Conservation (phyloP, 179 eudicot species). For the Spinacia oleracea region DNA sequence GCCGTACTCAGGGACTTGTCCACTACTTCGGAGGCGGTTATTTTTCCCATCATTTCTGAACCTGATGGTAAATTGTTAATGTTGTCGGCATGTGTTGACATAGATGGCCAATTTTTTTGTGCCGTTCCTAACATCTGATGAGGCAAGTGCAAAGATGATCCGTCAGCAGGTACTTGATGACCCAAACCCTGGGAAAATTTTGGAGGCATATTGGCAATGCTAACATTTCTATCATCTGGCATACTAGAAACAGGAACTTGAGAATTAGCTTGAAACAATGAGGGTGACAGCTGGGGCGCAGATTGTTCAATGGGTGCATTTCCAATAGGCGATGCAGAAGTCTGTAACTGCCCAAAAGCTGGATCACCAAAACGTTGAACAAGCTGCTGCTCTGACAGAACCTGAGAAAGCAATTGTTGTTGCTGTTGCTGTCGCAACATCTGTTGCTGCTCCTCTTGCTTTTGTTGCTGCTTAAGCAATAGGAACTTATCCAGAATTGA, state of each 20-base stretch:
- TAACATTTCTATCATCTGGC: conserved; percentile 38
- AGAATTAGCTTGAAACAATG: conserved; percentile 50
- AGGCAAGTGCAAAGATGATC: conserved; percentile 58
- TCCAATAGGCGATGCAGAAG: conserved; percentile 46
- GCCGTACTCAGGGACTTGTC: conserved; percentile 30
- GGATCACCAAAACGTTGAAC: conserved; percentile 53
- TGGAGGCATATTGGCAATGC: conserved; percentile 37
- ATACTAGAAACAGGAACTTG: conserved; percentile 45
- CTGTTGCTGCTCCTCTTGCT: conserved; percentile 83
- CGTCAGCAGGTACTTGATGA: conserved; percentile 36
- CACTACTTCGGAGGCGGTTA: conserved; percentile 28
- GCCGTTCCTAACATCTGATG: conserved; percentile 54
- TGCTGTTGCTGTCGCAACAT: conserved; percentile 77
- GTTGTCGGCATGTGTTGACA: conserved; percentile 40
- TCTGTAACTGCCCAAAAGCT: conserved; percentile 51
- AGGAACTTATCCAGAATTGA: conserved; percentile 69
- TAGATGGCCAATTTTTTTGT: conserved; percentile 39
- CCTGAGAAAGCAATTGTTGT: conserved; percentile 77
- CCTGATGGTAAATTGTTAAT: conserved; percentile 23
- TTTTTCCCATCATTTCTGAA: conserved; percentile 28
- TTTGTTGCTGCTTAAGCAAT: conserved; percentile 78
- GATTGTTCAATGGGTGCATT: conserved; percentile 42
- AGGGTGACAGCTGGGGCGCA: conserved; percentile 43
- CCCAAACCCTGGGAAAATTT: conserved; percentile 41
- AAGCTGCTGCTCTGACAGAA: conserved; percentile 62